Conservation (phyloP, 1,139 yeast species). For the Zygosaccharomyces sapae region DNA sequence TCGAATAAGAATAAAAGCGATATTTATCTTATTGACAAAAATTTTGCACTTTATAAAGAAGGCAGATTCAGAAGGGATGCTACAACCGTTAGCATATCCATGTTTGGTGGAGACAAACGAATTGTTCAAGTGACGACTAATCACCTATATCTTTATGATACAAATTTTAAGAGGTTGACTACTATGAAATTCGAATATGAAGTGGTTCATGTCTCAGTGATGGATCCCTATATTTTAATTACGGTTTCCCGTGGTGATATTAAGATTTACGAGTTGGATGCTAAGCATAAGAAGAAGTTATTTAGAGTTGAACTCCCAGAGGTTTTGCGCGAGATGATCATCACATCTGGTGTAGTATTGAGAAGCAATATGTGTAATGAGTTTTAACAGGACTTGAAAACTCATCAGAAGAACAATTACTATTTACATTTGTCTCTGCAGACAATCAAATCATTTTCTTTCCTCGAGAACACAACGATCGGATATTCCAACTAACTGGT, state of each 20-base stretch:
- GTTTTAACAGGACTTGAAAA: constrained; percentile 25
- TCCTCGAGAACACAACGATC: constrained; percentile 58
- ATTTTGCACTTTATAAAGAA: constrained; percentile 60
- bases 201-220: constrained; percentile 52
- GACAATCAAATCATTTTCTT: constrained; percentile 69
- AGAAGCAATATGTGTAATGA: constrained; percentile 40
- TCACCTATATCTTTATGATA: constrained; percentile 60
- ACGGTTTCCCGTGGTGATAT: constrained; percentile 61
- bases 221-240: constrained; percentile 54
- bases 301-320: constrained; percentile 43
- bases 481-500: constrained; percentile 60
- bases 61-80: constrained; percentile 63
- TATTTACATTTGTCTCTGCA: constrained; percentile 68
- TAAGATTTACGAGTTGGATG: constrained; percentile 41
- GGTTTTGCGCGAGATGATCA: constrained; percentile 53
- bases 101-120: constrained; percentile 53
- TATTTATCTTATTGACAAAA: constrained; percentile 61
- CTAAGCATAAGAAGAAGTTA: constrained; percentile 36
- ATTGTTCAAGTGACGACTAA: constrained; percentile 73
- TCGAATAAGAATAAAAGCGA: constrained; percentile 60
- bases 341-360: constrained; percentile 65
- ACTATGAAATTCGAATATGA: constrained; percentile 45
- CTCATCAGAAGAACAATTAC: constrained; percentile 42
- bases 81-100: constrained; percentile 64
- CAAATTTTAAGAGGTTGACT: constrained; percentile 48